Conservation (phyloP, 306 rosid genomes). For the Phaseolus lunatus region DNA sequence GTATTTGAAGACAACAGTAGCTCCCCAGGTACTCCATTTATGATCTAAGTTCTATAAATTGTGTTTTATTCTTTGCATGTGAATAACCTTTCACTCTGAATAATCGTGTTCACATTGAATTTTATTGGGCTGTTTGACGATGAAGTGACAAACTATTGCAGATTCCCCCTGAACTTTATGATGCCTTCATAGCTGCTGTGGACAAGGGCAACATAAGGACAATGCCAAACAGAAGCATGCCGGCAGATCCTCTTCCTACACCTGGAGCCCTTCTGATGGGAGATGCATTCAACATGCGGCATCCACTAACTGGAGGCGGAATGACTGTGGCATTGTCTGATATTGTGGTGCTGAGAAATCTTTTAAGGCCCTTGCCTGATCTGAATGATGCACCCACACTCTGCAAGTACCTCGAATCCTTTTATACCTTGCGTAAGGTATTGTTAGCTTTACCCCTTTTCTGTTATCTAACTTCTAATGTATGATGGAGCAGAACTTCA, state of each 20-base stretch:
- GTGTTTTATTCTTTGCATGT: background rate
- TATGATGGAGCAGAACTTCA: too few relatives aligned
- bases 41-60: slow-evolving; percentile 13
- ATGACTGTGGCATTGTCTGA: slow-evolving; percentile 98
- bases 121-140: slow-evolving; percentile 22
- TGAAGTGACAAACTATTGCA: slow-evolving; percentile 48
- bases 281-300: slow-evolving; percentile 99
- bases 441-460: background rate
- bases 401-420: slow-evolving; percentile 91
- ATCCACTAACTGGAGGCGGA: slow-evolving; percentile 97
- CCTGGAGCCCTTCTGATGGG: slow-evolving; percentile 99
- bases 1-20: slow-evolving; percentile 83
- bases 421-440: slow-evolving; percentile 94
- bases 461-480: too few relatives aligned
- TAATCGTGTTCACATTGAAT: slow-evolving; percentile 27
- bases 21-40: slow-evolving; percentile 76
- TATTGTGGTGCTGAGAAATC: slow-evolving; percentile 88
- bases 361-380: slow-evolving; percentile 78
- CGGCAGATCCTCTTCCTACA: slow-evolving; percentile 93
- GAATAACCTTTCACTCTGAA: background rate
- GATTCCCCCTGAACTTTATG: slow-evolving; percentile 82
- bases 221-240: slow-evolving; percentile 99
- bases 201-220: slow-evolving; percentile 91
- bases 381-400: slow-evolving; percentile 84
- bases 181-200: slow-evolving; percentile 82